phyloP scores from a whole-genome alignment of 768 basidiomycete species.

The Thelephora aurantiotincta region DNA sequence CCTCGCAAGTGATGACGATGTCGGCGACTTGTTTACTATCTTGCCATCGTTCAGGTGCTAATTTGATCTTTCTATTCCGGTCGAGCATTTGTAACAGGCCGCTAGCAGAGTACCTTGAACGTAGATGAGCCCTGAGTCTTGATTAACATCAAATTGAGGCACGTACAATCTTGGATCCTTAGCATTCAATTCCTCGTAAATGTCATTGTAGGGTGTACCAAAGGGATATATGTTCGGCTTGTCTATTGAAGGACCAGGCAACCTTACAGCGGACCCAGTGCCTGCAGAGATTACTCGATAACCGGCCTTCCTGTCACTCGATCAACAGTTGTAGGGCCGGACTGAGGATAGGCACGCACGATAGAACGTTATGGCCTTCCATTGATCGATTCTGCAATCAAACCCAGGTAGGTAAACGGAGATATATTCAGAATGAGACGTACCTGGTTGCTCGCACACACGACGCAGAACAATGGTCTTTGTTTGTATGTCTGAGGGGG shows the following conservation, averaged over 20 bases:
- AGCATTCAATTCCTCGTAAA: slow-evolving; percentile 75
- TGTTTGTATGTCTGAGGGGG: slow-evolving; percentile 31
- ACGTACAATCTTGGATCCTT: slow-evolving; percentile 80
- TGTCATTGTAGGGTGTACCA: slow-evolving; percentile 92
- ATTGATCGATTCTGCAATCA: slow-evolving; percentile 79
- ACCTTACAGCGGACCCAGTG: slow-evolving; percentile 91
- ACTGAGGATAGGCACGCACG: slow-evolving; percentile 36
- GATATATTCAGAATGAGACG: slow-evolving; percentile 12
- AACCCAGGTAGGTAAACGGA: slow-evolving; percentile 3
- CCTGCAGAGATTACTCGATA: slow-evolving; percentile 88
- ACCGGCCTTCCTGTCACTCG: slow-evolving; percentile 68
- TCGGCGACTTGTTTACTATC: slow-evolving; percentile 84
- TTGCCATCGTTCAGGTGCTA: slow-evolving; percentile 95
- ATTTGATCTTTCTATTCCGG: slow-evolving; percentile 82
- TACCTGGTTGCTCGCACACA: slow-evolving; percentile 98
- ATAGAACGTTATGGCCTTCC: slow-evolving; percentile 88
- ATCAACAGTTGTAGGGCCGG: slow-evolving; percentile 1
- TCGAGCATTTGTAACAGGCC: slow-evolving; percentile 94
- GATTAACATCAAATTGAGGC: not conserved
- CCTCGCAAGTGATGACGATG: slow-evolving; percentile 97
- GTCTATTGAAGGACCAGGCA: slow-evolving; percentile 93
- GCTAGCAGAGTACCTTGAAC: slow-evolving; percentile 74
- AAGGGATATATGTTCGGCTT: slow-evolving; percentile 96
- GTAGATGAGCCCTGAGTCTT: not conserved
- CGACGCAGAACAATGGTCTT: slow-evolving; percentile 87